These are phyloP conservation scores for Eruca vesicaria DNA, from an alignment of 441 rosid species.

Conservation along the genomic window DNA sequence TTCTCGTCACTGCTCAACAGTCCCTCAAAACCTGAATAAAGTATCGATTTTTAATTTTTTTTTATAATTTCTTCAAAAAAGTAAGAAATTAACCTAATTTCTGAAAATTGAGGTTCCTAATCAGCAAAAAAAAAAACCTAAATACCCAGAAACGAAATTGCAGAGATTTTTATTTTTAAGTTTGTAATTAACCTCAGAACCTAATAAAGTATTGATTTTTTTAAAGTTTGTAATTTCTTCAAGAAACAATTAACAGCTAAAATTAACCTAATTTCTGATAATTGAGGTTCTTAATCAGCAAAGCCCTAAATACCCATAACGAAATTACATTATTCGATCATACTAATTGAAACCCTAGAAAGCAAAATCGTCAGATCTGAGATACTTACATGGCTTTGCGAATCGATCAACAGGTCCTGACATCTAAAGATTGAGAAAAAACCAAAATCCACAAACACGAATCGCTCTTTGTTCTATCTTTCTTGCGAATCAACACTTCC, in stretches of 20 bases:
- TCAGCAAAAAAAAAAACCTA: constrained; percentile 8
- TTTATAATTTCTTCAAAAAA: neutral
- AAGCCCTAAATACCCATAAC: constrained; percentile 4
- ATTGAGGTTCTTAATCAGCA: neutral
- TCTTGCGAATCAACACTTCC: constrained; percentile 1
- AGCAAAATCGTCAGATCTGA: constrained; percentile 6
- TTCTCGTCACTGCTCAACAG: constrained; percentile 83
- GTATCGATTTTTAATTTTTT: neutral
- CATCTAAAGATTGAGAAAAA: constrained; percentile 15
- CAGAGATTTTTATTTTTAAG: neutral
- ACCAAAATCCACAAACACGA: constrained; percentile 4
- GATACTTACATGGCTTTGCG: constrained; percentile 24
- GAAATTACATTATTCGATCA: neutral
- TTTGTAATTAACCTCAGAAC: too few relatives aligned
- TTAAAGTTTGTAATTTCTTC: too few relatives aligned
- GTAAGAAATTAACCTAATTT: neutral
- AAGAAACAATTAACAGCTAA: neutral
- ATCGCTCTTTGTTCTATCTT: neutral
- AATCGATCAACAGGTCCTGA: constrained; percentile 29
- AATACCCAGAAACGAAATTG: neutral
- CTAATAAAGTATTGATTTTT: too few relatives aligned
- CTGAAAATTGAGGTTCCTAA: neutral
- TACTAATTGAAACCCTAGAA: constrained; percentile 6
- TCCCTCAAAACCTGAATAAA: constrained; percentile 78
- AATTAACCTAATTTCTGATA: neutral